phyloP scores from a whole-genome alignment of 768 basidiomycete genomes.

The Albatrellus ellisii region DNA sequence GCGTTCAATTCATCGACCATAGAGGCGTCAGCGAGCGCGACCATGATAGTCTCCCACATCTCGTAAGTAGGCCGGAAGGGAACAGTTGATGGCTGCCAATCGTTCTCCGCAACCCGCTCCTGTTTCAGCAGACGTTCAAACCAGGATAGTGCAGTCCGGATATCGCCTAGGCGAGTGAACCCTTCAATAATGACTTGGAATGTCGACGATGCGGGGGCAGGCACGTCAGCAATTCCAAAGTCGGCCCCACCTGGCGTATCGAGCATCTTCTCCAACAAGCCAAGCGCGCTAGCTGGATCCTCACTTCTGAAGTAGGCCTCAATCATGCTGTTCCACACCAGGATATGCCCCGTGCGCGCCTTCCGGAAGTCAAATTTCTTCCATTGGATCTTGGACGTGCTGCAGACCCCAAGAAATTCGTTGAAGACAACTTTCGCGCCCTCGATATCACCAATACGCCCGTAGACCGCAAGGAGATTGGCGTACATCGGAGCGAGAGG shows the following conservation, averaged over 20 bases:
- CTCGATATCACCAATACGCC: constrained; percentile 33
- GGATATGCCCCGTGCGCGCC: constrained; percentile 24
- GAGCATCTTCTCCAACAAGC: constrained; percentile 61
- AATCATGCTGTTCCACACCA: constrained; percentile 68
- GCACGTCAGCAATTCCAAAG: constrained; percentile 29
- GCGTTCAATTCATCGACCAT: constrained; percentile 43
- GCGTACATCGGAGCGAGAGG: constrained; percentile 30
- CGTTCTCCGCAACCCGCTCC: constrained; percentile 19
- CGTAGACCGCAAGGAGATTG: constrained; percentile 46
- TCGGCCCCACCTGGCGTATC: constrained; percentile 23
- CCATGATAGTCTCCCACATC: constrained; percentile 50
- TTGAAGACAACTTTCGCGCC: constrained; percentile 48
- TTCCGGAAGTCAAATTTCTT: constrained; percentile 11
- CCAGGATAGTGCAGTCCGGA: constrained; percentile 55
- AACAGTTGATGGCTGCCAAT: constrained; percentile 28
- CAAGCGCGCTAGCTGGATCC: constrained; percentile 48
- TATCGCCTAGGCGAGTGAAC: constrained; percentile 50
- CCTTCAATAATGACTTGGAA: constrained; percentile 52
- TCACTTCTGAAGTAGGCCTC: constrained; percentile 56
- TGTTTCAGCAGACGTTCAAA: constrained; percentile 49
- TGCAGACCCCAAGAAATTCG: constrained; percentile 36
- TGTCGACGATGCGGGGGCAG: constrained; percentile 47
- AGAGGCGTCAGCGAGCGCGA: constrained; percentile 34
- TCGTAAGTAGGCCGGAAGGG: constrained; percentile 38
- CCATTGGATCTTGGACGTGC: constrained; percentile 25